Conservation (phyloP, 371 early-diverging fungal species). For the Haplosporangium sp. region DNA sequence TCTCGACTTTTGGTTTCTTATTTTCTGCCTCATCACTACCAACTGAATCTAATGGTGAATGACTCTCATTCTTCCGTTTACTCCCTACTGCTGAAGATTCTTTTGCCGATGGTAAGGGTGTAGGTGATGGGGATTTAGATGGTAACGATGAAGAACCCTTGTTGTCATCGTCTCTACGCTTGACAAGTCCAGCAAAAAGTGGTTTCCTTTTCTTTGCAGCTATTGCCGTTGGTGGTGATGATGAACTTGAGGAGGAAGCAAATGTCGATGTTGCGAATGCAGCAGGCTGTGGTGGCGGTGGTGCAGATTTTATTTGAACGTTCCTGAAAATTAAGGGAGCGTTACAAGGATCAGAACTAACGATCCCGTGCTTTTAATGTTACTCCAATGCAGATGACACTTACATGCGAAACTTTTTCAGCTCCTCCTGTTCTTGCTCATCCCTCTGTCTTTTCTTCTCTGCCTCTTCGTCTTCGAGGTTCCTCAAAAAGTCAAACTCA, state of each 20-base stretch:
- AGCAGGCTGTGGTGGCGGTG: conserved; percentile 13
- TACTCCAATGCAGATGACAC: neutral
- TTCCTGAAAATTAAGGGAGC: conserved; percentile 7
- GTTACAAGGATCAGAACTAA: neutral
- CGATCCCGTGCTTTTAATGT: neutral
- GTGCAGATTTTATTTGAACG: conserved; percentile 17
- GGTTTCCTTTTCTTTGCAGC: conserved; percentile 24
- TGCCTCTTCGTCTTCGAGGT: conserved; percentile 69
- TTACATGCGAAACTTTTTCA: conserved; percentile 73
- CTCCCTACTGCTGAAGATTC: conserved; percentile 6
- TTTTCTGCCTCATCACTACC: neutral
- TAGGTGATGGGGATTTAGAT: neutral
- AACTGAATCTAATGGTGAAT: neutral
- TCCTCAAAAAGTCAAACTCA: conserved; percentile 79
- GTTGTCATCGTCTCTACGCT: conserved; percentile 11
- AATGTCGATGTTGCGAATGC: neutral
- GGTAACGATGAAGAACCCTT: conserved; percentile 1
- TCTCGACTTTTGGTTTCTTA: conserved; percentile 18
- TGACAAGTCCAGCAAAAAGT: conserved; percentile 42
- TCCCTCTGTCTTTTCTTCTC: conserved; percentile 62
- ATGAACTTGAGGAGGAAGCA: neutral
- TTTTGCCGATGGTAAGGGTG: neutral
- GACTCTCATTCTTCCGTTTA: conserved; percentile 29
- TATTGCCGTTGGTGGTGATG: conserved; percentile 10
- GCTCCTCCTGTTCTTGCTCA: conserved; percentile 68